A percentile compares a stretch with the other conserved stretches of the same genome.
Evolutionary conservation across 2,329 filamentous ascomycete species (phyloP).

Genomic region (Cryphonectria japonica): DNA sequence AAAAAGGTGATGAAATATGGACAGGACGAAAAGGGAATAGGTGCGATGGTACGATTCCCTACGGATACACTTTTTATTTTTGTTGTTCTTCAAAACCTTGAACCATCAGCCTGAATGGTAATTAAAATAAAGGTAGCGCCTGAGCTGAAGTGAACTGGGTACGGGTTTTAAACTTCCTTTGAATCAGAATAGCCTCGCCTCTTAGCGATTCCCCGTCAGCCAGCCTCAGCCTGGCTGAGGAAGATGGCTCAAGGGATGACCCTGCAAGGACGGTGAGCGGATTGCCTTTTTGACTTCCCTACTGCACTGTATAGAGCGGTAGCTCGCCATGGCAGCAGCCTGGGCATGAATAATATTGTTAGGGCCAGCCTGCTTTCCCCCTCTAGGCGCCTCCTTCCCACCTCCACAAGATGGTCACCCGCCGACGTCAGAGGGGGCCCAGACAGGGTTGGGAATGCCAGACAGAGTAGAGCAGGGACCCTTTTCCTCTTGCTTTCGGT

Average conservation of each 20-base stretch:
- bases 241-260: background rate
- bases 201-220: background rate
- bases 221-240: background rate
- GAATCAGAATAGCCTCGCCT: conserved; percentile 3
- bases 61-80: background rate
- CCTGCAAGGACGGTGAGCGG: background rate
- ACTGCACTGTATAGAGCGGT: background rate
- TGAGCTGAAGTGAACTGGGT: background rate
- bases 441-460: background rate
- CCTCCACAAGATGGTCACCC: background rate
- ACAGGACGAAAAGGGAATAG: background rate
- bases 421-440: conserved; percentile 1
- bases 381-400: background rate
- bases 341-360: background rate
- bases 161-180: background rate
- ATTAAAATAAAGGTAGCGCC: background rate
- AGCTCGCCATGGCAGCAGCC: background rate
- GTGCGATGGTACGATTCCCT: background rate
- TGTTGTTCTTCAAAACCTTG: background rate
- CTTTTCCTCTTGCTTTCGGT: background rate
- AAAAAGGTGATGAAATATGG: background rate
- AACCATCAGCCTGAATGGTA: background rate
- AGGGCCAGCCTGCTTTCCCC: conserved; percentile 2
- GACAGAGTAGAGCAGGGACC: background rate
- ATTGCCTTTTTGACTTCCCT: no score